A percentile compares a stretch with the other conserved stretches of the same genome.
Conservation (phyloP, 2,329 filamentous ascomycete species). For the Colletotrichum neosansevieriae region DNA sequence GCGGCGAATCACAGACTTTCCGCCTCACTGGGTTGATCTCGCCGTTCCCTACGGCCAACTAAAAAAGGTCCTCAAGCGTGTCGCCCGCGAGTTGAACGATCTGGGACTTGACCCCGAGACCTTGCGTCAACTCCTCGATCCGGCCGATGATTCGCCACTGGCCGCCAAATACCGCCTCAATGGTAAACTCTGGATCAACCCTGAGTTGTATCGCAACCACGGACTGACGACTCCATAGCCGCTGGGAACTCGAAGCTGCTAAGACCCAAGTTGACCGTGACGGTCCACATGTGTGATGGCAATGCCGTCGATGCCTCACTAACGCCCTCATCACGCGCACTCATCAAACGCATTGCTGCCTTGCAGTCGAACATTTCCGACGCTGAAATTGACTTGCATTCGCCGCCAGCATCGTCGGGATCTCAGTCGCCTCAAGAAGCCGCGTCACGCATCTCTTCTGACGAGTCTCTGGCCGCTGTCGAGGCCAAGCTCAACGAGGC, state of each 20-base stretch:
- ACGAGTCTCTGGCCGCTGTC: not conserved
- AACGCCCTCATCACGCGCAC: constrained; percentile 72
- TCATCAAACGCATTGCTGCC: constrained; percentile 71
- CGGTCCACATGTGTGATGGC: constrained; percentile 75
- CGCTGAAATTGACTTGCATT: constrained; percentile 37
- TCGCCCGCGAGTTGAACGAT: constrained; percentile 76
- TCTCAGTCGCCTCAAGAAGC: not conserved
- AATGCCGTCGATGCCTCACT: constrained; percentile 76
- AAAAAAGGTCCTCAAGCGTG: constrained; percentile 89
- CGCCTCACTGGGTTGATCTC: constrained; percentile 76
- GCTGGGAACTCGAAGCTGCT: constrained; percentile 60
- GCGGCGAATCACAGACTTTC: constrained; percentile 68
- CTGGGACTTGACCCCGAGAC: constrained; percentile 80
- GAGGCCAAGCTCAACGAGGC: constrained; percentile 40
- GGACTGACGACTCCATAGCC: constrained; percentile 43
- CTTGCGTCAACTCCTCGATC: constrained; percentile 72
- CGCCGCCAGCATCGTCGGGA: not conserved
- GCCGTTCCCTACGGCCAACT: constrained; percentile 87
- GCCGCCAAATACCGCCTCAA: constrained; percentile 68
- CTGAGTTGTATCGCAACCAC: not conserved
- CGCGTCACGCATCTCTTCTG: not conserved
- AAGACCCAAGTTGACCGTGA: constrained; percentile 77
- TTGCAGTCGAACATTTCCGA: constrained; percentile 26
- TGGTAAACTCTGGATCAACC: constrained; percentile 49
- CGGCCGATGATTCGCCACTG: constrained; percentile 59